These are phyloP conservation scores for Pharnaceum exiguum DNA, from an alignment of 148 eudicot species.

Conservation along the genomic window DNA sequence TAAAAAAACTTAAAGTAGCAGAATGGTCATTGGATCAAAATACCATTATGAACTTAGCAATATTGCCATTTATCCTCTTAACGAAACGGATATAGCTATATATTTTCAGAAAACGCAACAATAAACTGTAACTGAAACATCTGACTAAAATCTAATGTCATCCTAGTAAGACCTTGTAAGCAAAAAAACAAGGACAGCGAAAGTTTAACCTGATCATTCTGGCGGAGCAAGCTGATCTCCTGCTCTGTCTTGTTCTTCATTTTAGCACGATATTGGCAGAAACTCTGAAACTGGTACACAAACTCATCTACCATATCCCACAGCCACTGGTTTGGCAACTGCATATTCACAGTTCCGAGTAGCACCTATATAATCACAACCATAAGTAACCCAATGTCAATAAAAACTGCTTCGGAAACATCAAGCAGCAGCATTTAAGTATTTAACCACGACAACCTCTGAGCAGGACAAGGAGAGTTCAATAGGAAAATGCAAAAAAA, in stretches of 20 bases:
- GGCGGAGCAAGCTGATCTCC: constrained; percentile 74
- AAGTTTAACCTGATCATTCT: constrained; percentile 63
- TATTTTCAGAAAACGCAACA: no score
- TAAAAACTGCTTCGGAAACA: no score
- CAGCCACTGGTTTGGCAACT: constrained; percentile 95
- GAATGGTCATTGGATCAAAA: not conserved
- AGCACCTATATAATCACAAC: no score
- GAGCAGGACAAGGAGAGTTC: no score
- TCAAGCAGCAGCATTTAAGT: no score
- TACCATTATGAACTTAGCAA: no score
- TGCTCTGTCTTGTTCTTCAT: constrained; percentile 89
- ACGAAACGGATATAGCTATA: no score
- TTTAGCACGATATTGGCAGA: constrained; percentile 91
- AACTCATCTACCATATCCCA: constrained; percentile 99
- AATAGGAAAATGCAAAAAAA: no score
- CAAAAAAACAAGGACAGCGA: not conserved
- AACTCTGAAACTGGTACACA: constrained; percentile 94
- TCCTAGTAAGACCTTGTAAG: not conserved
- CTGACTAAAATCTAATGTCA: no score
- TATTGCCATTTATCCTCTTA: no score
- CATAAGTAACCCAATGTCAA: no score
- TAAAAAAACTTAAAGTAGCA: not conserved
- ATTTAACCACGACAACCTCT: no score
- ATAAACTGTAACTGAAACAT: not conserved
- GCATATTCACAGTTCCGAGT: constrained; percentile 88